phyloP scores from a whole-genome alignment of 345 rosid species.

The Geranium rotundifolium region DNA sequence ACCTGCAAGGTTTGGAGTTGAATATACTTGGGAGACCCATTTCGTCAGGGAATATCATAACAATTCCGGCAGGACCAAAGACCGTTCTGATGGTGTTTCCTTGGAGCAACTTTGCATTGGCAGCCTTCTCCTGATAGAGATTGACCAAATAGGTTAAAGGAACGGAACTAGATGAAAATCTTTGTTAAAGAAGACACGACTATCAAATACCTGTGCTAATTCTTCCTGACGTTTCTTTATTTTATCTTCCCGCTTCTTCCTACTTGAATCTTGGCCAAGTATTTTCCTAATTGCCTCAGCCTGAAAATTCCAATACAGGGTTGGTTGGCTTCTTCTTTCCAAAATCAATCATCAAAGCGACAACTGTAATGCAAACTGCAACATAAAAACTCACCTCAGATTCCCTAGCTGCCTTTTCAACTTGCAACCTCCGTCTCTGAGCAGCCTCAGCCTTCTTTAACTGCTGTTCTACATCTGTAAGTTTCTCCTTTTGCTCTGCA shows the following conservation, averaged over 20 bases:
- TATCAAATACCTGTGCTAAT: conserved; percentile 55
- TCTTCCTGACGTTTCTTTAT: conserved; percentile 73
- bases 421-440: conserved; percentile 78
- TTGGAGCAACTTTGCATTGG: conserved; percentile 38
- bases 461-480: conserved; percentile 76
- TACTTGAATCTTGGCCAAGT: conserved; percentile 83
- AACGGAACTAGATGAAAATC: neutral
- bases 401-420: conserved; percentile 82
- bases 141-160: conserved; percentile 5
- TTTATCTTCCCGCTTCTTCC: conserved; percentile 85
- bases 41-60: conserved; percentile 64
- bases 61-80: conserved; percentile 60
- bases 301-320: conserved; percentile 27
- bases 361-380: conserved; percentile 3
- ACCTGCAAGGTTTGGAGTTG: conserved; percentile 51
- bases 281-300: conserved; percentile 89
- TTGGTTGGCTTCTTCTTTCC: conserved; percentile 4
- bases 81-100: conserved; percentile 49
- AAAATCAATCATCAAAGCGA: neutral
- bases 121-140: conserved; percentile 60
- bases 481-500: conserved; percentile 78
- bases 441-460: conserved; percentile 87
- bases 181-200: neutral
- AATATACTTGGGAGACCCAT: conserved; percentile 73
- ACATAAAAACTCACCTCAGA: conserved; percentile 50